Conservation (phyloP, 2,329 filamentous ascomycete species). For the Aspergillus amoenus region DNA sequence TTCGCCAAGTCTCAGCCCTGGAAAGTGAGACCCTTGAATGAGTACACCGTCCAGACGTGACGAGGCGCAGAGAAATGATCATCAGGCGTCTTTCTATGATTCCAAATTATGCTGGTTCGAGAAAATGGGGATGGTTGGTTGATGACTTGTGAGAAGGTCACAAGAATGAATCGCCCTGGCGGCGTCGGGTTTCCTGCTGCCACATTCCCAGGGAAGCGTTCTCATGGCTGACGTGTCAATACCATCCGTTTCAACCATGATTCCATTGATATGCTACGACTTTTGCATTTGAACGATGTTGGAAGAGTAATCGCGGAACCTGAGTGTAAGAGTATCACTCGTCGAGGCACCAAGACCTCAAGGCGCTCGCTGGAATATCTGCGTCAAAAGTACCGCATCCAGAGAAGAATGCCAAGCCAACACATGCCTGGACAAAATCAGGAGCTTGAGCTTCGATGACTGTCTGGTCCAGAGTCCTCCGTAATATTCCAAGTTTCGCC, state of each 20-base stretch:
- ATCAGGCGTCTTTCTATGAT: neutral
- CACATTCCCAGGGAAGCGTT: neutral
- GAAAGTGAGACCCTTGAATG: neutral
- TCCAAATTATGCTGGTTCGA: neutral
- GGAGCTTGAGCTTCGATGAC: too few relatives aligned
- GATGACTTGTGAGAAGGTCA: neutral
- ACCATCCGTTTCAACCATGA: neutral
- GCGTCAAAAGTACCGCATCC: neutral
- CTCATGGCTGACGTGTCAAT: neutral
- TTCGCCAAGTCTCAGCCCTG: neutral
- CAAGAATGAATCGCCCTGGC: neutral
- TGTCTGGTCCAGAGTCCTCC: neutral
- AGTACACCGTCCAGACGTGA: too few relatives aligned
- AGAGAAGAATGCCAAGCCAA: neutral
- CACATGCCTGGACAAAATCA: neutral
- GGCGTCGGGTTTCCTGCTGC: neutral
- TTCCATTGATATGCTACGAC: neutral
- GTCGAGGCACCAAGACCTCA: neutral
- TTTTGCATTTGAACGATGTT: neutral
- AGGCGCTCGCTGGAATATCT: neutral
- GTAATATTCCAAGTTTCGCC: neutral
- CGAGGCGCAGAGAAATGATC: neutral
- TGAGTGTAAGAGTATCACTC: neutral
- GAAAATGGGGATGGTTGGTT: neutral
- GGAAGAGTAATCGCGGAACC: neutral